Base-by-base conservation (phyloP, 2,329 filamentous ascomycete genomes). In the Pestalotiopsis sp. region DNA sequence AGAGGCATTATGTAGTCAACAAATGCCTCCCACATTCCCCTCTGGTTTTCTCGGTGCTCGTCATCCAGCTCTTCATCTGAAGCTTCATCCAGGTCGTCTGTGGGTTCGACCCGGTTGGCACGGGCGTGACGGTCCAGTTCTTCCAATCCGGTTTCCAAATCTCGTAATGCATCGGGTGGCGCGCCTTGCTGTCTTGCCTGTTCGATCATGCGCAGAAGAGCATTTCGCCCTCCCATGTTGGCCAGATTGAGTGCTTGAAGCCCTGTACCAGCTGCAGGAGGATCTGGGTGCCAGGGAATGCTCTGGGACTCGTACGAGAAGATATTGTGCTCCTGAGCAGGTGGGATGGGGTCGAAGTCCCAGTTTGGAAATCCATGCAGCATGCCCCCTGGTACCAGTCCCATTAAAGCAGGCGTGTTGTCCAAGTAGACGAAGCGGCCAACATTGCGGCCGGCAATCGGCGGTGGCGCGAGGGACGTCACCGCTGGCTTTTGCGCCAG, bases 311-410 rank as follows among this genome's bases (percentile, higher is more conserved):
- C 74, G 69, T 81, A 77, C 0, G 83, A 84, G 71, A 89, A 88
- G 11, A 86, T 77, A 71, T 90, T 89, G 9, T 85, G 81, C 17
- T 81, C 80, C 49, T 88, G 81, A 0, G 86, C 79, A 1, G 94
- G 95, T 23, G 94, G 94, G 14, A 97, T 82, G 1, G 94, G 94
- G 76, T 97, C 95, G 25, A 94, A 96, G 20, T 93, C 89, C 71
- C 92, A 90, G 74, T 89, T 94, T 2, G 91, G 90, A 61, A 90
- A 84, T 41, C 85, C 83, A 20, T 87, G 84, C 12, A 94, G 89
- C 74, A 94, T 86, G 9, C 83, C 81, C 1, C 85, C 84, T 0
- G 94, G 93, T 6, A 96, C 85, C 52, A 92, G 83, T 0, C 88
- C 86, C 74, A 95, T 91, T 25, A 97, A 85, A 1, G 85, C 82